These are phyloP conservation scores for Neoarthrinium moseri DNA, from an alignment of 2,329 filamentous ascomycete species.

Conservation along the genomic window DNA sequence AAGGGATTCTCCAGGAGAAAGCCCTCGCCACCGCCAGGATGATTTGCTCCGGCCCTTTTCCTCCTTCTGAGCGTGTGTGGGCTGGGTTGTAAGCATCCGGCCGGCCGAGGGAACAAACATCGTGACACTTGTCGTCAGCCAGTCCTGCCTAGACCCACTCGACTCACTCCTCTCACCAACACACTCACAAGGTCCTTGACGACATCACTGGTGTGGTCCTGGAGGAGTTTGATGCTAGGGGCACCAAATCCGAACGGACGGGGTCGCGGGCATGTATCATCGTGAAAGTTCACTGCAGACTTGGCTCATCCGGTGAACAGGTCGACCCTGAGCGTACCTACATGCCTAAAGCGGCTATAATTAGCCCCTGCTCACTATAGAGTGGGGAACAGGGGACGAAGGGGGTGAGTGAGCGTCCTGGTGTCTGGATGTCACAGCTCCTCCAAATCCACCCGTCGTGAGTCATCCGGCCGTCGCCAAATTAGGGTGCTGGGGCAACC, in stretches of 20 bases:
- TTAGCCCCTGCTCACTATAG: not conserved
- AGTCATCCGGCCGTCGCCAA: slow-evolving; percentile 6
- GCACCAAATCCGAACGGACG: too few species aligned
- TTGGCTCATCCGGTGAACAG: not conserved
- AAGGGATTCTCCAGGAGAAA: too few species aligned
- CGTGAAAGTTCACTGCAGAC: not conserved
- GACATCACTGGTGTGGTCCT: too few species aligned
- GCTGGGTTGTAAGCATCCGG: too few species aligned
- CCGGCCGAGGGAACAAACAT: not conserved
- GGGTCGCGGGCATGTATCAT: slow-evolving; percentile 1
- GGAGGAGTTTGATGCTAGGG: not conserved
- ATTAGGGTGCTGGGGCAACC: not conserved
- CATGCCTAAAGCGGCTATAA: slow-evolving; percentile 17
- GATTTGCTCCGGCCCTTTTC: too few species aligned
- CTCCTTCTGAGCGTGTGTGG: too few species aligned
- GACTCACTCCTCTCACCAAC: not conserved
- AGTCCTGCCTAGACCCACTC: slow-evolving; percentile 1
- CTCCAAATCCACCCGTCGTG: slow-evolving; percentile 1
- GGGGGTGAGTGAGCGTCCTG: not conserved
- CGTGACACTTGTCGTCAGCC: slow-evolving; percentile 8
- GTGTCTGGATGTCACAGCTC: too few species aligned
- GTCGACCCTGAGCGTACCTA: not conserved
- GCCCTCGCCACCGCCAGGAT: too few species aligned
- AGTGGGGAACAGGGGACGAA: slow-evolving; percentile 3
- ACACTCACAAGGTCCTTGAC: not conserved